A percentile compares a stretch with the other conserved stretches of the same genome.
Conservation (phyloP, 2,329 filamentous ascomycete species). For the Fusarium globosum region DNA sequence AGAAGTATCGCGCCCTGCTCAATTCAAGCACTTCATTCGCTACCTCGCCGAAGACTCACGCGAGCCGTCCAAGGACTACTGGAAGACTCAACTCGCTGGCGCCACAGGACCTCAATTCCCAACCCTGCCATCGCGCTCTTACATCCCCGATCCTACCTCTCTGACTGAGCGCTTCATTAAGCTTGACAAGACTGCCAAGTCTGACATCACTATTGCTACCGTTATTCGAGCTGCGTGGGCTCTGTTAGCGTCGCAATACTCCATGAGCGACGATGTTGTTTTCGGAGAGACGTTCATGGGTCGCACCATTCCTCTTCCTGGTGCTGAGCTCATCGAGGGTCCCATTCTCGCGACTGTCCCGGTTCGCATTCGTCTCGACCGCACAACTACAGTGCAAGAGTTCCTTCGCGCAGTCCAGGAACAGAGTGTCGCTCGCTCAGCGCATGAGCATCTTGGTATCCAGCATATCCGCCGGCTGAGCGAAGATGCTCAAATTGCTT, state of each 20-base stretch:
- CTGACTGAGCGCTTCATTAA: constrained; percentile 34
- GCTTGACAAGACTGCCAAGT: constrained; percentile 33
- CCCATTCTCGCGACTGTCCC: constrained; percentile 46
- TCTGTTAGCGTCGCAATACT: constrained; percentile 41
- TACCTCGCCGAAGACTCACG: constrained; percentile 33
- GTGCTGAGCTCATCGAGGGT: constrained; percentile 46
- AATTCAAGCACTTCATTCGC: constrained; percentile 45
- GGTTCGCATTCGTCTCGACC: constrained; percentile 40
- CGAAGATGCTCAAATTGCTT: constrained; percentile 62
- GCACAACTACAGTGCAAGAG: constrained; percentile 35
- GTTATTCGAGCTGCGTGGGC: constrained; percentile 47
- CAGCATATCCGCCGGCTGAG: constrained; percentile 55
- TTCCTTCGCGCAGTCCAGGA: constrained; percentile 46
- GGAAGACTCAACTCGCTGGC: constrained; percentile 39
- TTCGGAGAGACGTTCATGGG: constrained; percentile 49
- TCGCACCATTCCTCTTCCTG: constrained; percentile 43
- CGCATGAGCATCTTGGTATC: constrained; percentile 49
- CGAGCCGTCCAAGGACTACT: constrained; percentile 38
- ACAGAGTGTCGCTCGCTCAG: constrained; percentile 40
- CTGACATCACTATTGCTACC: constrained; percentile 40
- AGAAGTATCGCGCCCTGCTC: constrained; percentile 33
- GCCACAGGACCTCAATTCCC: constrained; percentile 43
- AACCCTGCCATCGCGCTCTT: constrained; percentile 39
- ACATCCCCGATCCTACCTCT: constrained; percentile 37
- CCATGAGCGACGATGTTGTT: constrained; percentile 44